Conservation (phyloP, 164 flowering plant species). For the Taxillus chinensis region DNA sequence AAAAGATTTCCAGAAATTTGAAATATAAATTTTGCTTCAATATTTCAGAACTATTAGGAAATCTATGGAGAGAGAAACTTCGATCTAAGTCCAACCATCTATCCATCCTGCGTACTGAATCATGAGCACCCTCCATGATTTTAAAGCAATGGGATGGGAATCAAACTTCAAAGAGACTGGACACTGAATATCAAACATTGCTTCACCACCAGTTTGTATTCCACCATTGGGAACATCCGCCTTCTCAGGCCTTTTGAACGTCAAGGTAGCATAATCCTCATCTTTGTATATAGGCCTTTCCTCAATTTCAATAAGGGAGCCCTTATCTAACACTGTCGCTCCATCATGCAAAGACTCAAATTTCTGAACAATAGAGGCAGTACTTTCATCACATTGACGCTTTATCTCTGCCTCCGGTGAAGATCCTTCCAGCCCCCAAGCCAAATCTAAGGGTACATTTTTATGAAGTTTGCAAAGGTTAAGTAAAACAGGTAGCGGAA, state of each 20-base stretch:
- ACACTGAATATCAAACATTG: slow-evolving; percentile 51
- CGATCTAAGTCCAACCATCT: too few species aligned
- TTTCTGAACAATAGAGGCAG: slow-evolving; percentile 16
- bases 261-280: slow-evolving; percentile 18
- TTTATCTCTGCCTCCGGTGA: slow-evolving; percentile 23
- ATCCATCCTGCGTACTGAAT: too few species aligned
- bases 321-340: slow-evolving; percentile 19
- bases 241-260: slow-evolving; percentile 22
- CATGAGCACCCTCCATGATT: too few species aligned
- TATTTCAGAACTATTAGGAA: too few species aligned
- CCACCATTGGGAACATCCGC: slow-evolving; percentile 4
- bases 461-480: slow-evolving; percentile 23
- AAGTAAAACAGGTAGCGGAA: slow-evolving; percentile 56
- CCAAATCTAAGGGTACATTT: slow-evolving; percentile 11
- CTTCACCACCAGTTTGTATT: slow-evolving; percentile 17
- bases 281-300: slow-evolving; percentile 13
- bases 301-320: neutral
- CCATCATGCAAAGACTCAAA: slow-evolving; percentile 51
- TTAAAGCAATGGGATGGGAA: slow-evolving; percentile 7
- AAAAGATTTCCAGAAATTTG: too few species aligned
- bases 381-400: slow-evolving; percentile 28
- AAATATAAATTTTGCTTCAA: too few species aligned
- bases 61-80: too few species aligned
- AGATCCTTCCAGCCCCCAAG: slow-evolving; percentile 16
- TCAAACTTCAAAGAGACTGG: slow-evolving; percentile 51